Conservation (phyloP, 225 moss, liverwort and hornwort genomes). For the Marchantia polymorpha region DNA sequence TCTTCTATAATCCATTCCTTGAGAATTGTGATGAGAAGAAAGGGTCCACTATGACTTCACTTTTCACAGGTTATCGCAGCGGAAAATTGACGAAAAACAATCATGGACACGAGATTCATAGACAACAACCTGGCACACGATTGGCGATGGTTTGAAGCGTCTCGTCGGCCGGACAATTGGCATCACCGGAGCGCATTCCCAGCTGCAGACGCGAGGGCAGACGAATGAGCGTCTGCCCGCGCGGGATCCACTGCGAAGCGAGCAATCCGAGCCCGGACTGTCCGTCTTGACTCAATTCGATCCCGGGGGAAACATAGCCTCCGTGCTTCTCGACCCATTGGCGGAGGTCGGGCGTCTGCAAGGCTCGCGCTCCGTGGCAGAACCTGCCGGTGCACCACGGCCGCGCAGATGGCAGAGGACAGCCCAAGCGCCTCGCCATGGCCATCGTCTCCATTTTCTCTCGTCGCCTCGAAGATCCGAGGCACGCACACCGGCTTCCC, state of each 20-base stretch:
- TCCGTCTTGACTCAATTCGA: constrained; percentile 30
- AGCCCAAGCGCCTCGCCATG: constrained; percentile 13
- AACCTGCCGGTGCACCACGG: constrained; percentile 3
- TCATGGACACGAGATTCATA: background rate
- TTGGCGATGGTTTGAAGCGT: constrained; percentile 39
- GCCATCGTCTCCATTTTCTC: constrained; percentile 3
- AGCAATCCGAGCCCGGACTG: constrained; percentile 42
- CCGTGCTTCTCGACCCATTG: constrained; percentile 60
- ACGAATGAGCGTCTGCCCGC: constrained; percentile 47
- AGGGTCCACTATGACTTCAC: too few species aligned
- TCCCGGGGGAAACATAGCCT: constrained; percentile 45
- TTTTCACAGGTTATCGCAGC: too few species aligned
- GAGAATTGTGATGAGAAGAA: background rate
- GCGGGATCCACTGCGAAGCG: constrained; percentile 37
- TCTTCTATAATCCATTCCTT: background rate
- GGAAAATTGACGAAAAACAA: background rate
- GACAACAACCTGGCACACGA: constrained; percentile 51
- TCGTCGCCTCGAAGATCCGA: too few species aligned
- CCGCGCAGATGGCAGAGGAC: constrained; percentile 3
- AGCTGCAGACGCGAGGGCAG: constrained; percentile 60
- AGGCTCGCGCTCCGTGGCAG: constrained; percentile 7
- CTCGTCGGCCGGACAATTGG: constrained; percentile 1
- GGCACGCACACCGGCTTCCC: too few species aligned
- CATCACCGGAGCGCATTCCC: constrained; percentile 35
- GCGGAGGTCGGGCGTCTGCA: constrained; percentile 28